phyloP scores from a whole-genome alignment of 495 filamentous ascomycete genomes.

The Penicillium desertorum region DNA sequence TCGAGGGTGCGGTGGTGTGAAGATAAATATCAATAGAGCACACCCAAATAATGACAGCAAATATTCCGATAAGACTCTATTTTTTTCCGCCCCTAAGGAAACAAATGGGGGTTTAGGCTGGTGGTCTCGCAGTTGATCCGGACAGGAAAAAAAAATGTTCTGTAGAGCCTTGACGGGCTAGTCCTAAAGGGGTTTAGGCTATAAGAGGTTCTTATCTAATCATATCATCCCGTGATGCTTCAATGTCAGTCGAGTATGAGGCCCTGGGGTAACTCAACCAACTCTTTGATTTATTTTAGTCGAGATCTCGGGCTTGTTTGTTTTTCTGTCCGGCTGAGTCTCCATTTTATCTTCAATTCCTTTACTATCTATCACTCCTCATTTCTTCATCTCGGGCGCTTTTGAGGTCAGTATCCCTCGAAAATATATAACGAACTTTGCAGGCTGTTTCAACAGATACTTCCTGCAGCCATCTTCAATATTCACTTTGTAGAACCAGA shows the following conservation, averaged over 20 bases:
- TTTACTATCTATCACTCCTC: not conserved
- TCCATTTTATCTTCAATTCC: not conserved
- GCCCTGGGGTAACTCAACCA: not conserved
- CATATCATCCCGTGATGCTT: slow-evolving; percentile 30
- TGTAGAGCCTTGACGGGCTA: slow-evolving; percentile 42
- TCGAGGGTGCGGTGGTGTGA: slow-evolving; percentile 2
- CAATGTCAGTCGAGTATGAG: not conserved
- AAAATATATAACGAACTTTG: not conserved
- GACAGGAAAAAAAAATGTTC: slow-evolving; percentile 53
- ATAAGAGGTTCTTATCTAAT: slow-evolving; percentile 42
- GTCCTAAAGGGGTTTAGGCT: slow-evolving; percentile 34
- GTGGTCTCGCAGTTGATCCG: slow-evolving; percentile 34
- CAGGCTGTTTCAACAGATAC: not conserved
- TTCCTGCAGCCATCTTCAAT: not conserved
- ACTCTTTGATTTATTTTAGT: not conserved
- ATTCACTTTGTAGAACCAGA: not conserved
- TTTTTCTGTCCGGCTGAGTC: not conserved
- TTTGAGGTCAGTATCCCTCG: not conserved
- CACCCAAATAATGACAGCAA: slow-evolving; percentile 6
- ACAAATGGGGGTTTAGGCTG: slow-evolving; percentile 36
- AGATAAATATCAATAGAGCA: not conserved
- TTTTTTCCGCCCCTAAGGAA: slow-evolving; percentile 30
- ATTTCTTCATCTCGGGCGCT: not conserved
- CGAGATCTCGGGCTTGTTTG: not conserved
- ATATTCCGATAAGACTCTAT: slow-evolving; percentile 12